Conservation (phyloP, 192 early-diverging fungal genomes). For the Podila clonocystis region DNA sequence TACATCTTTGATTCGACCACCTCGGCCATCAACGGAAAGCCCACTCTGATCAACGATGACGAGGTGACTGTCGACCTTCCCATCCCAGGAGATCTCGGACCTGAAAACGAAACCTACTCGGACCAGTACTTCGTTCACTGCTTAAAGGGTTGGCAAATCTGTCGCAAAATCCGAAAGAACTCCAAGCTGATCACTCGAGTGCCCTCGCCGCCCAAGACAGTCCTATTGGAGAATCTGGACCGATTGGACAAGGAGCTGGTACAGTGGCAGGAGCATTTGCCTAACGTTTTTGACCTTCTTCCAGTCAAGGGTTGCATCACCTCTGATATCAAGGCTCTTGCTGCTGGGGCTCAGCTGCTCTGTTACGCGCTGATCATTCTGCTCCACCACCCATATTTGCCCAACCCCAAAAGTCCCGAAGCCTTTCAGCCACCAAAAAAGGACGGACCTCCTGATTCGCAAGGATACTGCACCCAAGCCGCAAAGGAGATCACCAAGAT, state of each 20-base stretch:
- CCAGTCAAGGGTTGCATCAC: conserved; percentile 35
- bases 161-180: conserved; percentile 41
- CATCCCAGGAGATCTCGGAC: conserved; percentile 36
- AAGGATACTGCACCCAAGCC: conserved; percentile 47
- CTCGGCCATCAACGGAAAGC: conserved; percentile 42
- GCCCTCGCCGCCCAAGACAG: conserved; percentile 18
- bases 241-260: conserved; percentile 40
- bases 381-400: conserved; percentile 43
- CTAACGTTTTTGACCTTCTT: conserved; percentile 26
- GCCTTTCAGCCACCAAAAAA: conserved; percentile 23
- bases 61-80: conserved; percentile 35
- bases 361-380: conserved; percentile 48
- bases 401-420: conserved; percentile 45
- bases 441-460: conserved; percentile 29
- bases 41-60: conserved; percentile 43
- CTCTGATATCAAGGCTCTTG: conserved; percentile 20
- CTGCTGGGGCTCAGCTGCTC: conserved; percentile 38
- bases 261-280: conserved; percentile 40
- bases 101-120: conserved; percentile 37
- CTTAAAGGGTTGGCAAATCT: conserved; percentile 42
- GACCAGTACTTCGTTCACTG: conserved; percentile 50
- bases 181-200: conserved; percentile 28
- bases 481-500: conserved; percentile 51
- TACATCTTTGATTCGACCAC: conserved; percentile 46
- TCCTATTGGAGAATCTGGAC: conserved; percentile 31